Evolutionary conservation across 208 protist species (phyloP).

Genomic region (Acanthamoeba culbertsoni): DNA sequence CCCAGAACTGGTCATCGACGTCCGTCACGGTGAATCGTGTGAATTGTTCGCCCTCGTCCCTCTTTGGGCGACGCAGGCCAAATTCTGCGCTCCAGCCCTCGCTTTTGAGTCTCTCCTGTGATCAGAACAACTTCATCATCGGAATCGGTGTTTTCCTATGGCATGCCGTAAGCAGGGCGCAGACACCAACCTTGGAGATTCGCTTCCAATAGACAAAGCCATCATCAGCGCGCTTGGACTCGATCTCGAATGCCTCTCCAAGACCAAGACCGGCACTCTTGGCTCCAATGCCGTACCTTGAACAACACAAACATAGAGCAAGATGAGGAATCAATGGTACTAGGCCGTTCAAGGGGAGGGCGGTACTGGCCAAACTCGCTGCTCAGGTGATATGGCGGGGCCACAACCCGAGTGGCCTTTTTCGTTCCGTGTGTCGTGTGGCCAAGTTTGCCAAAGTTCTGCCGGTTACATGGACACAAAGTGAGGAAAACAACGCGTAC

Average conservation of each 20-base stretch:
- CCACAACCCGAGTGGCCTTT: neutral
- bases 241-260: neutral
- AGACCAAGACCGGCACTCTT: conserved; percentile 2
- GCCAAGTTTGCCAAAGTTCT: neutral
- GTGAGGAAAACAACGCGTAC: neutral
- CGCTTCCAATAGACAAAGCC: neutral
- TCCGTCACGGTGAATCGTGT: neutral
- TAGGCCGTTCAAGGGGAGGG: neutral
- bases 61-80: neutral
- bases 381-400: neutral
- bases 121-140: too few species aligned
- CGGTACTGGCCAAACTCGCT: conserved; percentile 20
- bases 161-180: neutral
- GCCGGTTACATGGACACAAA: neutral
- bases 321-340: neutral
- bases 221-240: neutral
- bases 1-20: neutral
- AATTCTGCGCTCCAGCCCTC: neutral
- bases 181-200: neutral
- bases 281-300: neutral
- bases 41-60: neutral
- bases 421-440: neutral
- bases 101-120: neutral
- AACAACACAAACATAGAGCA: neutral
- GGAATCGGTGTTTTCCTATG: neutral